A percentile compares a stretch with the other conserved stretches of the same genome.
Conservation (phyloP, 2,329 filamentous ascomycete genomes). For the Juglanconis juglandina region DNA sequence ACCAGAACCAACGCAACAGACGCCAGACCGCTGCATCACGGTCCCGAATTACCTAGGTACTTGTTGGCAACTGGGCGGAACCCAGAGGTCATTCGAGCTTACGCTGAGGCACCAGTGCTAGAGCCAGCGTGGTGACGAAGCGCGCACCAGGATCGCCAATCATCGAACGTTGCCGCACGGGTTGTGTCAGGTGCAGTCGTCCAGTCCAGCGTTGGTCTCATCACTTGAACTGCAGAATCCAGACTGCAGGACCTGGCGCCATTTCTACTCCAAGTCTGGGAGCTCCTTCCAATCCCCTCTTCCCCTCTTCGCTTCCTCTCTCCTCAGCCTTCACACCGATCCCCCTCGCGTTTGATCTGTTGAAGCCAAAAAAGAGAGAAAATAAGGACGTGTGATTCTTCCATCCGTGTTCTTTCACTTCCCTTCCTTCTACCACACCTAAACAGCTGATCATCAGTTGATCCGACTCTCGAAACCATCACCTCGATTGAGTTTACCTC, state of each 20-base stretch:
- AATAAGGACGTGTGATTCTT: too few species aligned
- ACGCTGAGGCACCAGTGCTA: background rate
- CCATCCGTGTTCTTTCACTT: too few species aligned
- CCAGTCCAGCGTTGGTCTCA: background rate
- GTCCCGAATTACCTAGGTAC: too few species aligned
- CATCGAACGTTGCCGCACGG: background rate
- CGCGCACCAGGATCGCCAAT: background rate
- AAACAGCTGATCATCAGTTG: background rate
- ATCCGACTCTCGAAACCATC: background rate
- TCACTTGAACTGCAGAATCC: background rate
- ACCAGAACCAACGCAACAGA: too few species aligned
- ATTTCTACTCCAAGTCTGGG: background rate
- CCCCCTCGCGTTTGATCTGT: too few species aligned
- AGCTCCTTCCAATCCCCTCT: constrained; percentile 9
- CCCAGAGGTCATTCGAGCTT: background rate
- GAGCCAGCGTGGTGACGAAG: background rate
- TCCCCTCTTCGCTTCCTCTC: constrained; percentile 16
- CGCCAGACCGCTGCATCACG: too few species aligned
- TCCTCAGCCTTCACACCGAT: constrained; percentile 19
- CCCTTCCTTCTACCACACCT: background rate
- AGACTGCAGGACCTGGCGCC: background rate
- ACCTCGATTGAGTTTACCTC: background rate
- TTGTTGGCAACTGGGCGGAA: too few species aligned
- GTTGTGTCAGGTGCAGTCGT: background rate
- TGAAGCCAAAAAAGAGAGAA: too few species aligned